Base-by-base conservation (phyloP, 2,329 filamentous ascomycete genomes). In the Neofusicoccum umdonicola region DNA sequence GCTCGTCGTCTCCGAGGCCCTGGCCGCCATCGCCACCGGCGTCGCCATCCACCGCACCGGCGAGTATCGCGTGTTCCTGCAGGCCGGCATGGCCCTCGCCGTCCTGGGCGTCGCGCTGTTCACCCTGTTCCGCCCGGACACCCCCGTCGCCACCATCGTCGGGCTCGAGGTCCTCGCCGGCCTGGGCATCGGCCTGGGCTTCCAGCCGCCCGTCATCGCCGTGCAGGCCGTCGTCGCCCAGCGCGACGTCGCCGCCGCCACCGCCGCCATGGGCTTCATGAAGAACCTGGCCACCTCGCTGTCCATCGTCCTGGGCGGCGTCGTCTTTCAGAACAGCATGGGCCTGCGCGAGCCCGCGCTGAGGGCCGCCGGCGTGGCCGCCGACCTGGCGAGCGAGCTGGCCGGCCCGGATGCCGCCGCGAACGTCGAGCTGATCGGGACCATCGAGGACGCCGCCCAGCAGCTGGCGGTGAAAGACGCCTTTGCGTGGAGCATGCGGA, bases 1-100 rank as follows among this genome's bases (percentile, higher is more conserved):
- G 0, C 84, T 88, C 50, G 80, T 90, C 2, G 79, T 92, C 0
- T 88, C 90, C 0, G 84, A 88, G 45, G 86, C 75, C 17, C 67
- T 79, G 3, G 73, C 74, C 0, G 80, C 81, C 64, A 81, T 83
- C 1, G 66, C 79, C 7, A 73, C 77, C 1, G 85, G 85, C 2
- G 60, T 85, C 17, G 73, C 80, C 65, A 81, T 83, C 35, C 77
- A 79, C 63, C 80, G 79, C 52, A 79, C 76, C 1, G 80, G 81
- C 17, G 72, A 71, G 35, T 83, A 81, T 68, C 70, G 79, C 1
- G 70, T 73, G 41, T 69, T 75, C 7, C 77, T 78, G 57, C 77
- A 73, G 73, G 50, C 71, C 1, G 76, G 77, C 5, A 73, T 71
- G 0, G 37, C 71, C 2, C 61, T 78, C 9, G 66, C 77, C 12